phyloP scores from a whole-genome alignment of 345 rosid species.

The Litchi chinensis region DNA sequence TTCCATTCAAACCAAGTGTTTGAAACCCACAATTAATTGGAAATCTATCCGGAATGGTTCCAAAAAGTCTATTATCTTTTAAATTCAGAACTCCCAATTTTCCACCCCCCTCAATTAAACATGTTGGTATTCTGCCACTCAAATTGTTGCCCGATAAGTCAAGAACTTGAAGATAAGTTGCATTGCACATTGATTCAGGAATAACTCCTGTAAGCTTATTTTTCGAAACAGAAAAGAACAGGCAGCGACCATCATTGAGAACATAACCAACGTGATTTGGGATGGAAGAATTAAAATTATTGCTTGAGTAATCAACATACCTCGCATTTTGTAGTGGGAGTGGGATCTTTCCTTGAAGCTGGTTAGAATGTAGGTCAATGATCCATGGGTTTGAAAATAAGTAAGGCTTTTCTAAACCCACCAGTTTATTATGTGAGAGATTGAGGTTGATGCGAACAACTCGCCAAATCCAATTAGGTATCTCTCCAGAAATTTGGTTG shows the following conservation, averaged over 20 bases:
- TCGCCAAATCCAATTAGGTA: conserved; percentile 50
- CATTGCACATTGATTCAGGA: conserved; percentile 36
- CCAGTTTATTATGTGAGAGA: conserved; percentile 26
- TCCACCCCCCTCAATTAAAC: not conserved
- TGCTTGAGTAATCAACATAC: conserved; percentile 39
- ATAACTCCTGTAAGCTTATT: conserved; percentile 36
- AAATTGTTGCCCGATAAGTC: conserved; percentile 33
- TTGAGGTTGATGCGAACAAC: not conserved
- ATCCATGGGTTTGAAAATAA: not conserved
- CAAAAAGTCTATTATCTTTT: conserved; percentile 23
- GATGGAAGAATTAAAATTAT: conserved; percentile 30
- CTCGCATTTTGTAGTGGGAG: not conserved
- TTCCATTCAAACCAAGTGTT: too few species aligned
- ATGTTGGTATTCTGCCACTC: conserved; percentile 26
- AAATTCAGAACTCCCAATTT: conserved; percentile 26
- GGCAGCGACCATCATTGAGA: not conserved
- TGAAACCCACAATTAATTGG: not conserved
- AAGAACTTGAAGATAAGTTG: conserved; percentile 23
- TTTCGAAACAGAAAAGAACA: conserved; percentile 37
- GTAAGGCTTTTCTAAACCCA: conserved; percentile 10
- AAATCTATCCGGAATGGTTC: conserved; percentile 27
- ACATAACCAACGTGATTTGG: conserved; percentile 24
- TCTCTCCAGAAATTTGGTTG: conserved; percentile 37
- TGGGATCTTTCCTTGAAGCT: conserved; percentile 33
- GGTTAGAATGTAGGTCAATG: conserved; percentile 35